Conservation (phyloP, 148 eudicot species). For the Camellia japonica region DNA sequence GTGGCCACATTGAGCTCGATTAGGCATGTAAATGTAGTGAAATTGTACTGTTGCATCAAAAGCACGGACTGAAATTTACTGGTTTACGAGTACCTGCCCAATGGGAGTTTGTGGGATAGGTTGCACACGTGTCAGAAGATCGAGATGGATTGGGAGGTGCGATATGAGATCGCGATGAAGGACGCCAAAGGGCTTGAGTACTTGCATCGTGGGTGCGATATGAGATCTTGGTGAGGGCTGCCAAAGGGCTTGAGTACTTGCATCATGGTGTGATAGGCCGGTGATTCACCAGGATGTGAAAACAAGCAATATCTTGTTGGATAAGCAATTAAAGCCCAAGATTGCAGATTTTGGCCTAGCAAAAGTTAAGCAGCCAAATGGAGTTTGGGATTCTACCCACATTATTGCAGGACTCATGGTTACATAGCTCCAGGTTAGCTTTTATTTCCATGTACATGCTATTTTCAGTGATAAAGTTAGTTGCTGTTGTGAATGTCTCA, state of each 20-base stretch:
- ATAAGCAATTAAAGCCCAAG: constrained; percentile 37
- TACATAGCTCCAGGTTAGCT: constrained; percentile 45
- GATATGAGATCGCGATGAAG: constrained; percentile 34
- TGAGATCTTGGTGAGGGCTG: constrained; percentile 15
- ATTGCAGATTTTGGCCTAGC: constrained; percentile 48
- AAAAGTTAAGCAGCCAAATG: constrained; percentile 25
- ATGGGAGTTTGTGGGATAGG: constrained; percentile 46
- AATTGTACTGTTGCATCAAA: constrained; percentile 39
- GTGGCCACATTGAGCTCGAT: constrained; percentile 38
- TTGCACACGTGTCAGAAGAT: constrained; percentile 29
- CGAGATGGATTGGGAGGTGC: constrained; percentile 33
- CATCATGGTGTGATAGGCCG: constrained; percentile 34
- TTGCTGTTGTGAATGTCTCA: too few relatives aligned
- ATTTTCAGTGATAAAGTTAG: too few relatives aligned
- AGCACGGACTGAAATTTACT: constrained; percentile 36
- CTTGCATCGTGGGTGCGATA: constrained; percentile 33
- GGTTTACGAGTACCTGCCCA: constrained; percentile 40
- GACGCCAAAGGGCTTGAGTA: constrained; percentile 39
- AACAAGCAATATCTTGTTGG: constrained; percentile 42
- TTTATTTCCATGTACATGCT: background rate
- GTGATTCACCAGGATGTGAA: constrained; percentile 43
- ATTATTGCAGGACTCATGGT: constrained; percentile 36
- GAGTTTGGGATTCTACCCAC: constrained; percentile 15
- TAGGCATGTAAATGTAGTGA: constrained; percentile 45
- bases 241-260: constrained; percentile 37